These are phyloP conservation scores for Penicillium mononematosum DNA, from an alignment of 495 filamentous ascomycete genomes.

Conservation along the genomic window DNA sequence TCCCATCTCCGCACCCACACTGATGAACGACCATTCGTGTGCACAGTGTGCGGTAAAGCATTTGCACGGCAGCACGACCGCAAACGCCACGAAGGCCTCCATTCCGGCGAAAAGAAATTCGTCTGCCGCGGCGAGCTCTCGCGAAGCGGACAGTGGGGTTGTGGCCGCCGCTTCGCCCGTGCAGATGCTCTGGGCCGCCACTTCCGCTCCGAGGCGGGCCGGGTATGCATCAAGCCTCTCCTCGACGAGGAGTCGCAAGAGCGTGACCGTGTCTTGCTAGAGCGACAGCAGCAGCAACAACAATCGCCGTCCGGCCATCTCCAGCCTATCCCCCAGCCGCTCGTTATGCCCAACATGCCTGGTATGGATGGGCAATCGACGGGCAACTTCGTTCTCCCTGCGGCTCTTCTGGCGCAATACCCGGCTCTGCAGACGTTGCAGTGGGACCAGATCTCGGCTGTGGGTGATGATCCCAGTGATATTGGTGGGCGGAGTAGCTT, in stretches of 20 bases:
- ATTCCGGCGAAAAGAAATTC: slow-evolving; percentile 95
- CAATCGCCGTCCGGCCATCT: slow-evolving; percentile 32
- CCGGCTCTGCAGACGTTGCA: slow-evolving; percentile 82
- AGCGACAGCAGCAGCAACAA: slow-evolving; percentile 56
- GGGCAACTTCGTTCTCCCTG: slow-evolving; percentile 71
- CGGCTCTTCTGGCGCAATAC: slow-evolving; percentile 85
- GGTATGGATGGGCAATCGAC: slow-evolving; percentile 42
- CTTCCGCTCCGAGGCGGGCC: slow-evolving; percentile 91
- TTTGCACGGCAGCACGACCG: slow-evolving; percentile 93
- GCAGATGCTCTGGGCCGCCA: slow-evolving; percentile 96
- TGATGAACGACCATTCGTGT: slow-evolving; percentile 91
- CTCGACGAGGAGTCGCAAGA: slow-evolving; percentile 87
- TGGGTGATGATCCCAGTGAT: slow-evolving; percentile 63
- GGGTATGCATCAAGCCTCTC: slow-evolving; percentile 93
- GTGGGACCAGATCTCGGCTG: slow-evolving; percentile 61
- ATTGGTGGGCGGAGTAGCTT: slow-evolving; percentile 82
- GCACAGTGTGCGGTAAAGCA: slow-evolving; percentile 92
- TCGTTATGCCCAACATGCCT: slow-evolving; percentile 43
- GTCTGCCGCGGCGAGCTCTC: slow-evolving; percentile 90
- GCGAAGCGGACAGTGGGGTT: slow-evolving; percentile 82
- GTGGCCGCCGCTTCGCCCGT: slow-evolving; percentile 87
- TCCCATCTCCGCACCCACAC: slow-evolving; percentile 93
- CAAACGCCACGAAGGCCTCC: slow-evolving; percentile 86
- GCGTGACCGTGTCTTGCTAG: slow-evolving; percentile 62
- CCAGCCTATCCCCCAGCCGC: slow-evolving; percentile 42